Percentiles rank a stretch among this genome's conserved stretches.
These are phyloP conservation scores for Iberis amara DNA, from an alignment of 441 rosid genomes.

Conservation along the genomic window DNA sequence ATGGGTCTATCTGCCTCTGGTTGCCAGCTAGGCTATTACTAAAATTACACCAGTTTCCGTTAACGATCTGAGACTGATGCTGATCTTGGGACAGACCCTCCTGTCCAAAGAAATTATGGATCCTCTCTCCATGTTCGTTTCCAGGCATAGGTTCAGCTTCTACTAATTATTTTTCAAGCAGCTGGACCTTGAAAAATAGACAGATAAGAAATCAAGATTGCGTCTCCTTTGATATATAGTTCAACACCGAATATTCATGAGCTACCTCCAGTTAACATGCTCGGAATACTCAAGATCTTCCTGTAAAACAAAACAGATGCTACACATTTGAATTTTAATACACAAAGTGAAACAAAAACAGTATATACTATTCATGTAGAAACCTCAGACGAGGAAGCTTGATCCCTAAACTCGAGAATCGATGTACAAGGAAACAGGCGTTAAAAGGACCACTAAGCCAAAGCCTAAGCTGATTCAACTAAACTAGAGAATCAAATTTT, in stretches of 20 bases:
- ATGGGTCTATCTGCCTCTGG: conserved; percentile 53
- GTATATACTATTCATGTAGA: too few species aligned
- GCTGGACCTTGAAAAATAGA: conserved; percentile 25
- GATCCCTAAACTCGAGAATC: not conserved
- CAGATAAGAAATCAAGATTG: conserved; percentile 4
- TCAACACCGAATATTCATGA: conserved; percentile 37
- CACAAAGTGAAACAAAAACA: not conserved
- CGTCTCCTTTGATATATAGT: conserved; percentile 19
- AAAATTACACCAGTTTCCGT: conserved; percentile 54
- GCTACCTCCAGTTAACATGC: conserved; percentile 26
- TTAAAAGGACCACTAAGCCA: conserved; percentile 9
- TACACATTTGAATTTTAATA: not conserved
- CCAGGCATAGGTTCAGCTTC: conserved; percentile 79
- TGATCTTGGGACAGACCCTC: conserved; percentile 58
- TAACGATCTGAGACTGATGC: conserved; percentile 49
- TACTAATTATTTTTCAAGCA: conserved; percentile 22
- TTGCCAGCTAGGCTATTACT: conserved; percentile 48
- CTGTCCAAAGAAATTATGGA: conserved; percentile 71
- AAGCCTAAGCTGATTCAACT: not conserved
- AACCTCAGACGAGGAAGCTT: not conserved
- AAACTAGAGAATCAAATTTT: not conserved
- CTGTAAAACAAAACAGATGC: conserved; percentile 16
- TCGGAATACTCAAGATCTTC: not conserved
- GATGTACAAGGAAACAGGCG: not conserved
- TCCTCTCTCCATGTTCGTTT: conserved; percentile 78